phyloP scores from a whole-genome alignment of 257 asterid species.

The Handroanthus guayacan region DNA sequence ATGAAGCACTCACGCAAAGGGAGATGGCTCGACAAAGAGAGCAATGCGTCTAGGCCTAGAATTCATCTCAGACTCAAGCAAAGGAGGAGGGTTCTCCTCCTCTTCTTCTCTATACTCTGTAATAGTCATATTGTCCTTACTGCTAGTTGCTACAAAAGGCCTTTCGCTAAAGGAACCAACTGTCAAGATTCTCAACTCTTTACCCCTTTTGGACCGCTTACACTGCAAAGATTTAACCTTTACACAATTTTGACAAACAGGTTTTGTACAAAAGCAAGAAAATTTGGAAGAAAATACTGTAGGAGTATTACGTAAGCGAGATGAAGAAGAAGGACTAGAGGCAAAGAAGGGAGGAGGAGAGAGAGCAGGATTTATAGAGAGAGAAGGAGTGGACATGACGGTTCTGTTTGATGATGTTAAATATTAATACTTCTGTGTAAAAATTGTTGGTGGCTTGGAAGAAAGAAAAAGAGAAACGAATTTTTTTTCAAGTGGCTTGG shows the following conservation, averaged over 20 bases:
- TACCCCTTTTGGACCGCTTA: conserved; percentile 14
- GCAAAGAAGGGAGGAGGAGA: conserved; percentile 48
- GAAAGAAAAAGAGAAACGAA: not conserved
- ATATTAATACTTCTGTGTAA: conserved; percentile 30
- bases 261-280: conserved; percentile 42
- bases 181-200: conserved; percentile 38
- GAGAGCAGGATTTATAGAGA: conserved; percentile 53
- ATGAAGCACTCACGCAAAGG: conserved; percentile 83
- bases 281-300: conserved; percentile 30
- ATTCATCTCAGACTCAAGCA: conserved; percentile 63
- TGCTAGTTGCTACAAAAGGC: conserved; percentile 48
- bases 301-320: conserved; percentile 22
- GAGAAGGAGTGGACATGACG: conserved; percentile 56
- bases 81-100: conserved; percentile 66
- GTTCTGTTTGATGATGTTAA: conserved; percentile 26
- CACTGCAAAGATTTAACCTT: conserved; percentile 46
- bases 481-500: not conserved
- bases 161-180: conserved; percentile 34
- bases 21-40: conserved; percentile 98
- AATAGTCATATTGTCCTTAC: conserved; percentile 49
- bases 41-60: conserved; percentile 89
- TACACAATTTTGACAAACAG: conserved; percentile 45
- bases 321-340: conserved; percentile 38
- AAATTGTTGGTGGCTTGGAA: not conserved
- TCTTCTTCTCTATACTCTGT: conserved; percentile 53